phyloP scores from a whole-genome alignment of 208 protist genomes.

The Crithidia thermophila region DNA sequence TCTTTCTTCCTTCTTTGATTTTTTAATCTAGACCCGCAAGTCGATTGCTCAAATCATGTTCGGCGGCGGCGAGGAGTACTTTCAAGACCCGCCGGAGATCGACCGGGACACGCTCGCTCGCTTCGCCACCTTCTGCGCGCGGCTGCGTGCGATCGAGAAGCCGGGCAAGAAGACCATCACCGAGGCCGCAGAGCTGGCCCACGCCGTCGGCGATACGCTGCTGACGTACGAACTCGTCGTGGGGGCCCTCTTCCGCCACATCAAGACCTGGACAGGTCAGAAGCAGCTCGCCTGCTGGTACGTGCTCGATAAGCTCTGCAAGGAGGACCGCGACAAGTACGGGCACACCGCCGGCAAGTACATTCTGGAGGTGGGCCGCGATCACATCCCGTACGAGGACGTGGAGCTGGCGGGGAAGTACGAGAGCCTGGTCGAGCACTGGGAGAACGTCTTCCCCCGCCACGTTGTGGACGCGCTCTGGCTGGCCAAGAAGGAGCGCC shows the following conservation, averaged over 20 bases:
- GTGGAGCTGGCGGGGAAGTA: conserved; percentile 77
- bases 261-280: conserved; percentile 83
- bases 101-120: conserved; percentile 78
- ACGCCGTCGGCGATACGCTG: conserved; percentile 73
- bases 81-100: conserved; percentile 78
- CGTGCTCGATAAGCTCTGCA: conserved; percentile 90
- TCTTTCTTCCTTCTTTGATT: conserved; percentile 1
- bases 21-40: background rate
- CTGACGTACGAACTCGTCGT: conserved; percentile 85
- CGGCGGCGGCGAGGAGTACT: conserved; percentile 92
- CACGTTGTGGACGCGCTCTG: conserved; percentile 89
- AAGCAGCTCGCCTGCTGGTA: conserved; percentile 93
- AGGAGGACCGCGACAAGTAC: conserved; percentile 88
- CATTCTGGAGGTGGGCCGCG: conserved; percentile 85
- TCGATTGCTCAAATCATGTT: no score
- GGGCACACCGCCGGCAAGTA: conserved; percentile 84
- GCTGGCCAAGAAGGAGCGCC: conserved; percentile 86
- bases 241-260: conserved; percentile 86
- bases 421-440: conserved; percentile 90
- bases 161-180: conserved; percentile 76
- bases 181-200: conserved; percentile 53
- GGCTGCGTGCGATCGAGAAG: conserved; percentile 74
- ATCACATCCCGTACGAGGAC: conserved; percentile 92
- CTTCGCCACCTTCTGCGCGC: conserved; percentile 78
- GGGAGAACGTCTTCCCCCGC: conserved; percentile 86